Evolutionary conservation across 495 filamentous ascomycete genomes (phyloP).

Genomic region (Talaromyces ruber): DNA sequence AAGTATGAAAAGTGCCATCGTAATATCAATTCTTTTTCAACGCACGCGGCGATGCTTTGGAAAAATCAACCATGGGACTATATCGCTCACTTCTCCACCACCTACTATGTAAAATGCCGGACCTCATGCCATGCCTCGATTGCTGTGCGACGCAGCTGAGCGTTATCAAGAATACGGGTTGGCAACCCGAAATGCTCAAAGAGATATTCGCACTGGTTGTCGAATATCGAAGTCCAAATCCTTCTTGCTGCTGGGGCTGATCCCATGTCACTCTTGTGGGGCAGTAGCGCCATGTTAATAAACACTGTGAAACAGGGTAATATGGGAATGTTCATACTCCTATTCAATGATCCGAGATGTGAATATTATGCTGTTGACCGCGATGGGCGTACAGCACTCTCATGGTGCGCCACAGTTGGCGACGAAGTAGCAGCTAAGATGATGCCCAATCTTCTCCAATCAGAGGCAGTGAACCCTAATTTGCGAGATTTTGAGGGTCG

Average conservation of each 20-base stretch:
- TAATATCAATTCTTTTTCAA: slow-evolving; percentile 44
- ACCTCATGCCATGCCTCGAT: slow-evolving; percentile 10
- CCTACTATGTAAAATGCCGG: slow-evolving; percentile 18
- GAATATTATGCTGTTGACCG: no score
- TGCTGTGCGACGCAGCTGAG: not conserved
- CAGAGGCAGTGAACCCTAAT: no score
- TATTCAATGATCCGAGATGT: no score
- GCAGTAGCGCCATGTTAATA: no score
- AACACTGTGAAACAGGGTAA: no score
- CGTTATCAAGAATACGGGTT: not conserved
- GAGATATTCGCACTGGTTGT: not conserved
- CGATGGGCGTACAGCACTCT: no score
- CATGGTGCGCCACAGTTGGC: no score
- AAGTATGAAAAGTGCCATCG: slow-evolving; percentile 9
- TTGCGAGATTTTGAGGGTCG: no score
- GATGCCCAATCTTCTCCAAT: no score
- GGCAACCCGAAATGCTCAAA: not conserved
- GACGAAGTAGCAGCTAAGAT: no score
- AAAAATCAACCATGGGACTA: slow-evolving; percentile 44
- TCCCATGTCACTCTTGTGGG: no score
- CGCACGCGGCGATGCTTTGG: slow-evolving; percentile 35
- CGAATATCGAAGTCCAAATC: not conserved
- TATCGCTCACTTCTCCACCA: slow-evolving; percentile 42
- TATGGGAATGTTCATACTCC: no score
- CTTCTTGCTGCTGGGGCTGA: not conserved